Evolutionary conservation across 208 protist genomes (phyloP).

Genomic region (Wallacemonas sp.): DNA sequence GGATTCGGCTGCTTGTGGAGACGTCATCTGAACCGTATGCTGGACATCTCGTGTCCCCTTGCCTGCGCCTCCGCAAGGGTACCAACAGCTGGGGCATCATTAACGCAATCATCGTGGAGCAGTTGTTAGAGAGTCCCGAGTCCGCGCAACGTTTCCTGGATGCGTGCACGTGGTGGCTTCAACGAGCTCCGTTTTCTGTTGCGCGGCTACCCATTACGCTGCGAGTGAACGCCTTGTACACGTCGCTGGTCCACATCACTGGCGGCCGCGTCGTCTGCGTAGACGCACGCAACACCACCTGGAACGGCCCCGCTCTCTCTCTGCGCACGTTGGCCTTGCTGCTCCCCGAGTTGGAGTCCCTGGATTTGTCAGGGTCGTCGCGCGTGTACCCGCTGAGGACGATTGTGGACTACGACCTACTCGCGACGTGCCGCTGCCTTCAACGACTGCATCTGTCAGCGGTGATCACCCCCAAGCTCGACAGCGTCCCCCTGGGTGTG

Average conservation of each 20-base stretch:
- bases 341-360: neutral
- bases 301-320: neutral
- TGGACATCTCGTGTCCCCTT: neutral
- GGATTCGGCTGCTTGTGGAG: slow-evolving; percentile 7
- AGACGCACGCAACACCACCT: neutral
- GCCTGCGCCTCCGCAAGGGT: neutral
- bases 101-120: neutral
- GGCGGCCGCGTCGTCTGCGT: neutral
- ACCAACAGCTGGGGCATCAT: neutral
- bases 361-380: neutral
- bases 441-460: neutral
- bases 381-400: neutral
- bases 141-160: neutral
- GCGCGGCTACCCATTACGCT: neutral
- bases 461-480: neutral
- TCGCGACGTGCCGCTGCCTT: neutral
- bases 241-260: neutral
- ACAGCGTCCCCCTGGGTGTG: neutral
- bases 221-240: slow-evolving; percentile 1
- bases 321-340: neutral
- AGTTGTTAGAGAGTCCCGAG: neutral
- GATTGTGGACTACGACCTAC: neutral
- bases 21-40: neutral
- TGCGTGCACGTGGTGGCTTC: neutral
- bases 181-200: neutral